Percentiles rank a stretch among this genome's conserved stretches.
Conservation (phyloP, 2,329 filamentous ascomycete genomes). For the Samsoniella hepiali region DNA sequence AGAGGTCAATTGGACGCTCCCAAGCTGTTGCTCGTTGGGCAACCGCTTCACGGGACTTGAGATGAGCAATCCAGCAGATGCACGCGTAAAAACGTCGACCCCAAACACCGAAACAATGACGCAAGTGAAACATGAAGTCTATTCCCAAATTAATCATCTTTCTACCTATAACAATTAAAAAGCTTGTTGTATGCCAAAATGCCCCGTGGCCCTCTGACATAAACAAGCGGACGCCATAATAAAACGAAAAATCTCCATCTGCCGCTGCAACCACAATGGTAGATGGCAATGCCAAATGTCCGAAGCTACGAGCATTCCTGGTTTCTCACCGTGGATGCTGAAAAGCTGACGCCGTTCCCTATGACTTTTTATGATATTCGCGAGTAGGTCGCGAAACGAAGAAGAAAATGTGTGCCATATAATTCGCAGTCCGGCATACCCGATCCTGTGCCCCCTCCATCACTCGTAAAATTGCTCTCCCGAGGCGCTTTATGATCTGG, state of each 20-base stretch:
- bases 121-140: slow-evolving; percentile 3
- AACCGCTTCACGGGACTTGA: no score
- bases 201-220: background rate
- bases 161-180: slow-evolving; percentile 13
- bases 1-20: background rate
- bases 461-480: background rate
- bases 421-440: background rate
- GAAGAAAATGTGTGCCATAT: background rate
- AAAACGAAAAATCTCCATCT: slow-evolving; percentile 7
- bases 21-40: no score
- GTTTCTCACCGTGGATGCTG: slow-evolving; percentile 9
- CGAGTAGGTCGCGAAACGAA: background rate
- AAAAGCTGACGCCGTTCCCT: slow-evolving; percentile 16
- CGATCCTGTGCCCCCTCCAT: background rate
- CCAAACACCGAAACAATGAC: no score
- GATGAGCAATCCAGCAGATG: no score
- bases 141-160: slow-evolving; percentile 10
- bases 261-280: slow-evolving; percentile 7
- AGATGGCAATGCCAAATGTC: slow-evolving; percentile 13
- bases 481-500: slow-evolving; percentile 13
- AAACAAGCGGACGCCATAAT: slow-evolving; percentile 10
- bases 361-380: slow-evolving; percentile 13
- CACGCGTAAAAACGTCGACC: no score
- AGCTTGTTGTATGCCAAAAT: slow-evolving; percentile 6
- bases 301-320: slow-evolving; percentile 4